Evolutionary conservation across 2,329 filamentous ascomycete genomes (phyloP).

Genomic region (Akanthomyces uredinophilus): DNA sequence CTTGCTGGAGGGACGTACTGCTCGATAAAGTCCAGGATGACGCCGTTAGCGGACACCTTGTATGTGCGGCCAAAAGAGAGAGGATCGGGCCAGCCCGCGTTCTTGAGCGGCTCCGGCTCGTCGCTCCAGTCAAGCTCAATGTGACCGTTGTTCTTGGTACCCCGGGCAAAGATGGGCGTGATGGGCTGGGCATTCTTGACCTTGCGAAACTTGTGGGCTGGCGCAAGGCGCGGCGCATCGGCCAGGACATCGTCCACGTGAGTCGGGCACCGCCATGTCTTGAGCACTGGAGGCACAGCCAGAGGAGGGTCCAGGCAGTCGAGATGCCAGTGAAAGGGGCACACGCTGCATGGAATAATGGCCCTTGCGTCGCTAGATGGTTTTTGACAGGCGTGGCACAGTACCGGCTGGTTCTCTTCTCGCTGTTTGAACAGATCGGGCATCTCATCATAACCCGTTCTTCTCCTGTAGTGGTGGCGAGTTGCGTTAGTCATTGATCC

Average conservation of each 20-base stretch:
- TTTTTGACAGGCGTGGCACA: constrained; percentile 72
- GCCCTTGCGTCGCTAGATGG: constrained; percentile 56
- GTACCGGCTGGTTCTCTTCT: constrained; percentile 70
- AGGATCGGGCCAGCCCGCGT: constrained; percentile 52
- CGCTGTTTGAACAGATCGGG: constrained; percentile 64
- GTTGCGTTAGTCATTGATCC: not conserved
- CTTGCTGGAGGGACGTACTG: constrained; percentile 38
- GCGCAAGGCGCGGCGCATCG: constrained; percentile 52
- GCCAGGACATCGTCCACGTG: constrained; percentile 74
- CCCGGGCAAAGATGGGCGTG: constrained; percentile 53
- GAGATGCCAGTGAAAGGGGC: constrained; percentile 79
- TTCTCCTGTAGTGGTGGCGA: constrained; percentile 36
- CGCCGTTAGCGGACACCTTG: constrained; percentile 57
- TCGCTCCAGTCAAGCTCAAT: constrained; percentile 63
- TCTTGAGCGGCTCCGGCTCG: constrained; percentile 51
- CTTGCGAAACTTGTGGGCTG: constrained; percentile 57
- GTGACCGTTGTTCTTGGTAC: constrained; percentile 64
- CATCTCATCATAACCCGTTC: constrained; percentile 53
- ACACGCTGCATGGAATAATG: constrained; percentile 83
- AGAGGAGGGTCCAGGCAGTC: constrained; percentile 86
- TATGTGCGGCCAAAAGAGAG: constrained; percentile 60
- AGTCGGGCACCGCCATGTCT: constrained; percentile 83
- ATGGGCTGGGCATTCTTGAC: constrained; percentile 51
- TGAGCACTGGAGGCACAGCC: constrained; percentile 68
- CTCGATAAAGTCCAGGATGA: constrained; percentile 69